Evolutionary conservation across 2,329 filamentous ascomycete species (phyloP), one percentile per base, ranked within the genome.

Genomic region (Ceratocystis huliohia): DNA sequence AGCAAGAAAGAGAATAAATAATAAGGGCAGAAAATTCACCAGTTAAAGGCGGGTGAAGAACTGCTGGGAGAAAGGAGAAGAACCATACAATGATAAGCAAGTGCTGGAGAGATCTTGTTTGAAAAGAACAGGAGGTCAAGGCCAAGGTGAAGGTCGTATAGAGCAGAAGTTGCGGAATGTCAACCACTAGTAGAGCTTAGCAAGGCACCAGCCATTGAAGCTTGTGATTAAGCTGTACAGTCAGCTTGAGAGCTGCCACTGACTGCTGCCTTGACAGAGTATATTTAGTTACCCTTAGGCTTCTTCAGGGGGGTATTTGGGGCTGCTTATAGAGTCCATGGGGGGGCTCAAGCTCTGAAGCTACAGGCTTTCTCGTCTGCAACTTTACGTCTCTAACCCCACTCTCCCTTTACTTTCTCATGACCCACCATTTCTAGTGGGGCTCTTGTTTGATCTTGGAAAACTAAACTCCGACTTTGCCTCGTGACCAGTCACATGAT

Each of bases 201-300:
- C 56, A 59, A 59, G 56, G 28, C 56, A 59, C 10, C 56, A 59
- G 28, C 37, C 28, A 59, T 59, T 59, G 53, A 57, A 59, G 56
- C 56, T 59, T 59, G 56, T 59, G 56, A 59, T 59, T 57, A 30
- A 59, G 56, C n/a, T 30, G 2, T 59, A 30, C n/a, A 33, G 56
- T 59, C 50, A 56, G 56, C 56, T 25, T 4, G 48, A 8, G 48
- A 50, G 48, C n/a, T 20, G 8, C 48, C 48, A 13, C 48, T 53
- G 48, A 5, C 48, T 28, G 37, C 37, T 41, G 37, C 37, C 37
- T 41, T 13, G 37, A 15, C 15, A 13, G 37, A 4, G 37, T 41
- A 5, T 1, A 15, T 15, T 15, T 5, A 5, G 3, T 5, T 41
- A 41, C 15, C 13, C 22, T 53, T 13, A 5, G 48, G 48, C 50